Evolutionary conservation across 1,139 yeast species (phyloP), one percentile per base, ranked within the genome.

Genomic region (Yamadazyma atmosphaerica): DNA sequence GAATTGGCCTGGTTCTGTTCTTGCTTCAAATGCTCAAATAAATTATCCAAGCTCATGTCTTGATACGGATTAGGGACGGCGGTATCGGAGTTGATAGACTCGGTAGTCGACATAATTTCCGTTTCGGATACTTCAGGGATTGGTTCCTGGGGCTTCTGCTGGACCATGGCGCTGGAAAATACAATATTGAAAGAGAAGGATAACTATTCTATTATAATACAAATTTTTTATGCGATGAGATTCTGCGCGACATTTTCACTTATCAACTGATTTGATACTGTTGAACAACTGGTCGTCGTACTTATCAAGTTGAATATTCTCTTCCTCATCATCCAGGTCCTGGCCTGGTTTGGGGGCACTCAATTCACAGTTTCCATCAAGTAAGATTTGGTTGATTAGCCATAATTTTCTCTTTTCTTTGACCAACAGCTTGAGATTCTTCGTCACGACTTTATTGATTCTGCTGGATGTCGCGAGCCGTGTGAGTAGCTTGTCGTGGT

Each of bases 301-400:
- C 32, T 55, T 54, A 48, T 68, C 74, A 1, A 34, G 3, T 9
- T 31, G 33, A 2, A 26, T 8, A 17, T 16, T 33, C 22, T 15
- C 14, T 14, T 33, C 21, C 15, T 29, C 32, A 16, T 29, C 24
- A 15, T 33, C 23, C 4, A 11, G 24, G 7, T 30, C 24, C 4
- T n/a, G 4, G 12, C 14, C 13, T 2, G 40, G 35, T 23, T 36
- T 34, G 3, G 72, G 74, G 14, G 71, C 56, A 4, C 73, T 72
- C 13, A 67, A 44, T 35, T 57, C 51, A 18, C 74, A 52, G 44
- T 79, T 68, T 23, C 70, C 72, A 52, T 83, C 84, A 31, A 85
- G 51, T 17, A 83, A 55, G 22, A 68, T 49, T 53, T 86, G 90
- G 47, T 80, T 84, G 18, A 71, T 68, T 4, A 71, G 47, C 83